These are phyloP conservation scores for Pulveroboletus sp. DNA, from an alignment of 768 basidiomycete species.

Conservation along the genomic window DNA sequence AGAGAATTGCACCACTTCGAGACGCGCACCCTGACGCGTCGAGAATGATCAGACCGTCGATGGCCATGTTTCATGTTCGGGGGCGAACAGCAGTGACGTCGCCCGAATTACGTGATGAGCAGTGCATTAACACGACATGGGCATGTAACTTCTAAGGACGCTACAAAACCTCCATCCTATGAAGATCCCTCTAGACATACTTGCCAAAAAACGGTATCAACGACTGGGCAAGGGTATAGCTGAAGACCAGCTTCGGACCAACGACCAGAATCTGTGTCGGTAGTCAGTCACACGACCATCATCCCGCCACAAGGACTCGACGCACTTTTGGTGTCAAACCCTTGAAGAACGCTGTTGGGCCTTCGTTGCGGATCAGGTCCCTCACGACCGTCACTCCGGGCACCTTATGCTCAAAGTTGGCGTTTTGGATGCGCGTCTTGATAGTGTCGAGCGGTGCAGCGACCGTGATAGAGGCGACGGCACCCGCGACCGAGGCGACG, in stretches of 20 bases:
- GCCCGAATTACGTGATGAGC: background rate
- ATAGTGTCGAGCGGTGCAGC: constrained; percentile 94
- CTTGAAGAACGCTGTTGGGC: constrained; percentile 85
- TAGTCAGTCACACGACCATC: constrained; percentile 5
- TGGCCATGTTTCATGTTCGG: constrained; percentile 61
- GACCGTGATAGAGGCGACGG: constrained; percentile 91
- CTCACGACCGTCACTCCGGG: constrained; percentile 75
- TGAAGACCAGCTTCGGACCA: constrained; percentile 97
- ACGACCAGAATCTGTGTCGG: constrained; percentile 78
- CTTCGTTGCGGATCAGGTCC: constrained; percentile 87
- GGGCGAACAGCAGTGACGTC: background rate
- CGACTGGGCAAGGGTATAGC: constrained; percentile 94
- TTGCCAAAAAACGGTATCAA: constrained; percentile 89
- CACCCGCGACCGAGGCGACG: constrained; percentile 89
- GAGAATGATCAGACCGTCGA: constrained; percentile 79
- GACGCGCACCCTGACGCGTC: constrained; percentile 65
- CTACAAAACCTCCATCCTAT: background rate
- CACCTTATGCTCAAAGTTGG: constrained; percentile 88
- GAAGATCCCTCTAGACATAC: constrained; percentile 62
- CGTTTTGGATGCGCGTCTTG: constrained; percentile 98
- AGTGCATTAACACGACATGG: too few species aligned
- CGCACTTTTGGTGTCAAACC: constrained; percentile 92
- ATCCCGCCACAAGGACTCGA: too few species aligned
- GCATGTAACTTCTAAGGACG: constrained; percentile 12
- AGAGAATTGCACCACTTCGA: background rate